Base-by-base conservation (phyloP, 768 basidiomycete species). In the Cyclocybe aegerita region DNA sequence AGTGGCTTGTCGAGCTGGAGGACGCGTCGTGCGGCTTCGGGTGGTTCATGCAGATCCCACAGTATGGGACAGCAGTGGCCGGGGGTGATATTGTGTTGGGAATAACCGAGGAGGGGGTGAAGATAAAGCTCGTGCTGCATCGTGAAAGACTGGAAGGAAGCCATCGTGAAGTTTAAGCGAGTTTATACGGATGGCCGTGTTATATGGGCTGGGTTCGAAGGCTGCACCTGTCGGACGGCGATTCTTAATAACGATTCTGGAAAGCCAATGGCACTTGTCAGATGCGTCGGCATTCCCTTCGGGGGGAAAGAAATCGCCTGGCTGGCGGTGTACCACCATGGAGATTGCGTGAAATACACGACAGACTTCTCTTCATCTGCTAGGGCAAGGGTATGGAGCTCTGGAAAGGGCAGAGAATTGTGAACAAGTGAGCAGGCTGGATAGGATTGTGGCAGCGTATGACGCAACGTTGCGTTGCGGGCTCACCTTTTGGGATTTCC, bases 41-140 rank as follows among this genome's bases (percentile, higher is more conserved):
- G 78, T n/a, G 68, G 30, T 46, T 70, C 64, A 34, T 79, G 75
- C 39, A 79, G 39, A 59, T 84, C 81, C 82, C 82, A 84, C 11
- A 72, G 50, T 34, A 82, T 50, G 8, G 59, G 62, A 42, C 65
- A 68, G 46, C 53, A 60, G 23, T 71, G 62, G 1, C 60, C 60
- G 0, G 57, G 53, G 9, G 51, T 54, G 30, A 60, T 48, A 33
- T 59, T 51, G 55, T 69, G 59, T 53, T 75, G 74, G 5, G 70
- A 70, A 57, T 74, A 74, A 29, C 59, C 55, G 9, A 78, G 67
- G 39, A 74, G 65, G 2, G 64, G 65, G 52, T 76, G 67, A 23
- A 76, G 37, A 42, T 49, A 41, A 66, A 57, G 38, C 54, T 41
- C n/a, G 61, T 72, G 78, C 14, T 56, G 34, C 16, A 29, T 35